These are phyloP conservation scores for Cryptococcus sp. DNA, from an alignment of 1,284 basidiomycete genomes.

Conservation along the genomic window DNA sequence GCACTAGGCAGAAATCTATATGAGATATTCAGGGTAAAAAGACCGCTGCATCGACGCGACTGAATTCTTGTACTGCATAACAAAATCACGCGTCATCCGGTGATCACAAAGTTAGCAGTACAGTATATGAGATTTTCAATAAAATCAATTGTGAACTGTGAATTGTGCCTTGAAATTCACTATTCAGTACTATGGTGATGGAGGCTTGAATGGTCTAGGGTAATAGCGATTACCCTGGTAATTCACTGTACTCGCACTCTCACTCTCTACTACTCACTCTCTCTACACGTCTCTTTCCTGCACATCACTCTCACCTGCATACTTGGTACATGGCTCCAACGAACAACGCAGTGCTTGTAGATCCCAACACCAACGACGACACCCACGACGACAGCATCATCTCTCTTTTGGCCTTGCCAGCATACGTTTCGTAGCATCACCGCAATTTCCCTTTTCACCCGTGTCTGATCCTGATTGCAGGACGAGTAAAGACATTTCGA, in stretches of 20 bases:
- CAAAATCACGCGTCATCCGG: background rate
- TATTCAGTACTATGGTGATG: background rate
- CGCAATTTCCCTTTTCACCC: background rate
- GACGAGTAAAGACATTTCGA: background rate
- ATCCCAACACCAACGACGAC: no score
- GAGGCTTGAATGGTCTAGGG: background rate
- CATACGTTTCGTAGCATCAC: background rate
- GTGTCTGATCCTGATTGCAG: background rate
- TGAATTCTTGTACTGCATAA: conserved; percentile 6
- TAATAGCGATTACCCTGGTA: background rate
- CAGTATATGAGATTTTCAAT: no score
- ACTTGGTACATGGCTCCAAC: no score
- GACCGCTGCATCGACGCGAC: conserved; percentile 10
- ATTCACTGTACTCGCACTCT: background rate
- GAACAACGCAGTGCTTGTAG: no score
- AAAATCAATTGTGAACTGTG: no score
- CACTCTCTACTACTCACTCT: background rate
- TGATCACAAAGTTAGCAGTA: background rate
- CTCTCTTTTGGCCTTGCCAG: background rate
- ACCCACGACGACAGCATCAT: no score
- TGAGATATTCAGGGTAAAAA: conserved; percentile 9
- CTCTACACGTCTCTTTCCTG: conserved; percentile 1
- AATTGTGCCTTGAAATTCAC: conserved; percentile 1
- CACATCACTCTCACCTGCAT: no score
- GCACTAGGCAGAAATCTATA: background rate